These are phyloP conservation scores for Syncephalastrum contaminatum DNA, from an alignment of 371 early-diverging fungal species.

Conservation along the genomic window DNA sequence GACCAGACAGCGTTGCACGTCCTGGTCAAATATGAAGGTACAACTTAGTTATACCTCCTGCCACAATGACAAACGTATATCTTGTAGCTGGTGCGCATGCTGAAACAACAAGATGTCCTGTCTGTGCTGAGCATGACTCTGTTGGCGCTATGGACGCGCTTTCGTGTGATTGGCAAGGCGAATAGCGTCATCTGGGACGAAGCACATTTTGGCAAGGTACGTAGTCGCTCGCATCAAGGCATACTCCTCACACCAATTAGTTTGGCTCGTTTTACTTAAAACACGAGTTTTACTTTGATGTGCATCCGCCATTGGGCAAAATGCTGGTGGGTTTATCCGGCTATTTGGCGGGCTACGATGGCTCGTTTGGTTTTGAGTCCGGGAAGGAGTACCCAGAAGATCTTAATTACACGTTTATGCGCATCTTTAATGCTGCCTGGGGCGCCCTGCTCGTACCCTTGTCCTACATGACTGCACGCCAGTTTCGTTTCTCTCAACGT, in stretches of 20 bases:
- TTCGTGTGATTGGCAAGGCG: slow-evolving; percentile 75
- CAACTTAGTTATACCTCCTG: slow-evolving; percentile 8
- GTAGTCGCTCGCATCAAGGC: background rate
- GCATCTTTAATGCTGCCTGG: slow-evolving; percentile 88
- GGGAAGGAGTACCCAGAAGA: slow-evolving; percentile 81
- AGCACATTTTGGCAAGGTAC: slow-evolving; percentile 90
- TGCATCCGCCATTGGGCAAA: slow-evolving; percentile 99
- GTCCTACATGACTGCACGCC: slow-evolving; percentile 87
- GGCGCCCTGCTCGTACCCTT: slow-evolving; percentile 94
- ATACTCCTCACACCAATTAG: slow-evolving; percentile 30
- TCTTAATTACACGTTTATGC: slow-evolving; percentile 92
- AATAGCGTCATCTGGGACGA: slow-evolving; percentile 85
- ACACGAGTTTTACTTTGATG: slow-evolving; percentile 97
- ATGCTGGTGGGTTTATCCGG: slow-evolving; percentile 96
- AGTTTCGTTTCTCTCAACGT: slow-evolving; percentile 68
- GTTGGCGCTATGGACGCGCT: slow-evolving; percentile 76
- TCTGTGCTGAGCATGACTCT: slow-evolving; percentile 41
- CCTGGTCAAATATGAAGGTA: too few relatives aligned
- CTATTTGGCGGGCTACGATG: slow-evolving; percentile 86
- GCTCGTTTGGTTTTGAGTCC: slow-evolving; percentile 89
- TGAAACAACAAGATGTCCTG: slow-evolving; percentile 30
- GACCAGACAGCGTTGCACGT: too few relatives aligned
- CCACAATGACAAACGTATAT: slow-evolving; percentile 19
- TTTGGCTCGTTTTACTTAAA: slow-evolving; percentile 96
- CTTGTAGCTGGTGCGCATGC: slow-evolving; percentile 5